These are phyloP conservation scores for Zygoascus meyerae DNA, from an alignment of 1,139 yeast genomes.

Conservation along the genomic window DNA sequence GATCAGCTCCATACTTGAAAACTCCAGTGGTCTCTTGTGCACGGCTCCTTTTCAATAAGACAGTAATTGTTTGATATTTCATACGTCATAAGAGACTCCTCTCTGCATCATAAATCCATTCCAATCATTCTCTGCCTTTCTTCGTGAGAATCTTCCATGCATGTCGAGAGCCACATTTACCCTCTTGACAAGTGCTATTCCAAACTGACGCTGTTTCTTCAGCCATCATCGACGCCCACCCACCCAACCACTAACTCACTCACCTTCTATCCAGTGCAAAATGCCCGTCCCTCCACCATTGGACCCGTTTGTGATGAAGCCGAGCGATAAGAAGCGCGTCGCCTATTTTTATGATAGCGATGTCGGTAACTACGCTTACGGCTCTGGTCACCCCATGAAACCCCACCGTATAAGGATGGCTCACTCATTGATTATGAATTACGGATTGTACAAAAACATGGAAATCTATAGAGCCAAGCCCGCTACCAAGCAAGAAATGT, in stretches of 20 bases:
- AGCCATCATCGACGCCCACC: background rate
- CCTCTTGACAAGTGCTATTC: background rate
- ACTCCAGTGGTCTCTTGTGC: too few species aligned
- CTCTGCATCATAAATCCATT: too few species aligned
- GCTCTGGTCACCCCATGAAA: constrained; percentile 98
- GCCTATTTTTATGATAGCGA: constrained; percentile 73
- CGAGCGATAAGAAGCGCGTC: constrained; percentile 55
- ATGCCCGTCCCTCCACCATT: constrained; percentile 40
- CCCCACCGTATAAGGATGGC: constrained; percentile 99
- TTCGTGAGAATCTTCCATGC: too few species aligned
- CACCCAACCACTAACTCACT: constrained; percentile 1
- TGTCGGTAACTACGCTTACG: constrained; percentile 95
- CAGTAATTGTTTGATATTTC: too few species aligned
- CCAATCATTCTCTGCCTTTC: too few species aligned
- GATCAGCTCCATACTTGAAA: too few species aligned
- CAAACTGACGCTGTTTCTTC: background rate
- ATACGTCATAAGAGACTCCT: too few species aligned
- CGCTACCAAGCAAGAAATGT: constrained; percentile 97
- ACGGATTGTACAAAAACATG: constrained; percentile 94
- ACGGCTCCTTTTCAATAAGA: too few species aligned
- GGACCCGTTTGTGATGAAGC: constrained; percentile 52
- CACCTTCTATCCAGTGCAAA: constrained; percentile 1
- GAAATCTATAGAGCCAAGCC: constrained; percentile 96
- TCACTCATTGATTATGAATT: constrained; percentile 93
- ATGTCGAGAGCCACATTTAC: too few species aligned